These are phyloP conservation scores for Trapa incisa DNA, from an alignment of 345 rosid species.

Conservation along the genomic window DNA sequence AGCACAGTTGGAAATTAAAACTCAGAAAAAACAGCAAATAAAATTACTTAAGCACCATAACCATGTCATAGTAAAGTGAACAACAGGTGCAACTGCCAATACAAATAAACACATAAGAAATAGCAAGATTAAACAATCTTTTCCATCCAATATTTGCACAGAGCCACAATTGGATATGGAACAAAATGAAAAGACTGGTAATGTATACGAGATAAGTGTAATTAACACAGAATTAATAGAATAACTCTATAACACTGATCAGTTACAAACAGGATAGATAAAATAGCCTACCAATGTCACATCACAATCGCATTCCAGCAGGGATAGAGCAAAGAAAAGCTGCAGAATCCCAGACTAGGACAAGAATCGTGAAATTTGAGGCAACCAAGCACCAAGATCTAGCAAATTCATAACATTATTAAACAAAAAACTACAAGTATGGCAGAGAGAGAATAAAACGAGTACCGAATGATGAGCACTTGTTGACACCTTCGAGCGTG, in stretches of 20 bases:
- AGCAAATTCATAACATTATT: neutral
- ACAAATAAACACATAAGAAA: neutral
- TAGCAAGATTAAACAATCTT: neutral
- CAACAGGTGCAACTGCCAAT: neutral
- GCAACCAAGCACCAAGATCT: constrained; percentile 16
- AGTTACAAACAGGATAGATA: neutral
- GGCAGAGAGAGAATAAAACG: neutral
- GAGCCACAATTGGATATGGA: neutral
- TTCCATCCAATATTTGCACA: neutral
- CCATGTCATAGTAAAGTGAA: neutral
- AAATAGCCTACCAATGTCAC: neutral
- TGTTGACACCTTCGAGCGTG: constrained; percentile 99
- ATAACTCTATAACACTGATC: neutral
- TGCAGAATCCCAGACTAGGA: constrained; percentile 2
- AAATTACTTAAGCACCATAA: too few species aligned
- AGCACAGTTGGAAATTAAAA: neutral
- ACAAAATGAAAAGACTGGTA: neutral
- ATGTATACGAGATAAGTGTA: neutral
- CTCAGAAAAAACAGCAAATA: neutral
- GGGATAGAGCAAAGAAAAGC: neutral
- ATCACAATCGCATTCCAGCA: neutral
- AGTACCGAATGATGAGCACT: constrained; percentile 97
- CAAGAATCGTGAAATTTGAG: neutral
- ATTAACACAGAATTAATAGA: neutral
- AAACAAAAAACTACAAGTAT: neutral